A percentile compares a stretch with the other conserved stretches of the same genome.
Conservation (phyloP, 495 filamentous ascomycete species). For the Clohesyomyces aquaticus region DNA sequence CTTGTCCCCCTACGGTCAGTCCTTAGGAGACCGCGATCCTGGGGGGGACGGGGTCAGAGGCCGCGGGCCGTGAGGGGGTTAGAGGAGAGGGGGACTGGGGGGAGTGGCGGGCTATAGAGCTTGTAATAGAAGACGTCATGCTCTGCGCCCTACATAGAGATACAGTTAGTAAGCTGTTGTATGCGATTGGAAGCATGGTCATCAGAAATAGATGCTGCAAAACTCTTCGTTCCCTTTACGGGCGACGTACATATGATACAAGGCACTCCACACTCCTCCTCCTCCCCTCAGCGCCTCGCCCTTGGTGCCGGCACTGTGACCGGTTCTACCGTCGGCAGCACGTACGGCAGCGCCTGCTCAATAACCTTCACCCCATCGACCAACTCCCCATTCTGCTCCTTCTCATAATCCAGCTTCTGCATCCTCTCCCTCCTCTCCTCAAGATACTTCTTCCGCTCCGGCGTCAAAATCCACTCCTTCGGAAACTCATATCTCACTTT, state of each 20-base stretch:
- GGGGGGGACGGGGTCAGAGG: too few species aligned
- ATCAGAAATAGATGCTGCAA: too few species aligned
- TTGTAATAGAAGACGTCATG: too few species aligned
- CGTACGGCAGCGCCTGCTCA: constrained; percentile 48
- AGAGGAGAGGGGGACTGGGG: too few species aligned
- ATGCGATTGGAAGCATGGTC: too few species aligned
- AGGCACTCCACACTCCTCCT: not conserved
- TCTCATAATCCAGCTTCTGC: constrained; percentile 53
- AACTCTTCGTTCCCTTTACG: not conserved
- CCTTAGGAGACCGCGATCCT: too few species aligned
- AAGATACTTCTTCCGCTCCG: constrained; percentile 66
- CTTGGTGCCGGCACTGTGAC: constrained; percentile 34
- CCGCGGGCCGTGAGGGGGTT: too few species aligned
- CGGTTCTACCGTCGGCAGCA: constrained; percentile 41
- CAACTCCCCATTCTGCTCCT: constrained; percentile 53
- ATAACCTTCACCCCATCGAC: constrained; percentile 61
- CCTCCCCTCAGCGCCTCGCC: constrained; percentile 1
- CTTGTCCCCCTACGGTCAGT: too few species aligned
- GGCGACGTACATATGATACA: not conserved
- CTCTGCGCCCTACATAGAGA: too few species aligned
- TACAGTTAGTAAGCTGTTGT: too few species aligned
- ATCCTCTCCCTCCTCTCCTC: constrained; percentile 59
- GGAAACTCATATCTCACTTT: constrained; percentile 75
- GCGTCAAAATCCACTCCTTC: constrained; percentile 75
- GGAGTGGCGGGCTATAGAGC: too few species aligned